Percentiles rank a stretch among this genome's conserved stretches.
Evolutionary conservation across 2,329 filamentous ascomycete genomes (phyloP).

Genomic region (Xylariaceae sp.): DNA sequence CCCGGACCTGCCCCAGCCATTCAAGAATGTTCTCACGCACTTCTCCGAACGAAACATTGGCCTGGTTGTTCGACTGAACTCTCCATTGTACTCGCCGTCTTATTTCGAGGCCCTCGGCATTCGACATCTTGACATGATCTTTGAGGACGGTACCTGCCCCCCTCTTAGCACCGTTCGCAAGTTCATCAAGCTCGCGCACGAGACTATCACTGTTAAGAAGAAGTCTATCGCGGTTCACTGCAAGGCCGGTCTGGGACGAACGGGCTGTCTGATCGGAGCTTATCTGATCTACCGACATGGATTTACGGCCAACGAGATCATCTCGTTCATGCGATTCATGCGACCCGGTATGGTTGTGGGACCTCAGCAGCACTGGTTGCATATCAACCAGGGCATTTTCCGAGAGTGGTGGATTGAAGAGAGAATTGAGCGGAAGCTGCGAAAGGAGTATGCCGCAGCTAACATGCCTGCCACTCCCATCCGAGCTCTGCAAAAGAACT

Average conservation of each 20-base stretch:
- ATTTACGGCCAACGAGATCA: constrained; percentile 95
- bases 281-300: constrained; percentile 97
- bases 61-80: constrained; percentile 91
- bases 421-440: constrained; percentile 65
- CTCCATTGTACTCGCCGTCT: constrained; percentile 90
- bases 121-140: constrained; percentile 97
- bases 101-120: constrained; percentile 96
- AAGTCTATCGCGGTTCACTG: constrained; percentile 96
- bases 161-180: constrained; percentile 82
- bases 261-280: constrained; percentile 92
- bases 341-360: constrained; percentile 97
- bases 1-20: constrained; percentile 71
- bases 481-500: constrained; percentile 56
- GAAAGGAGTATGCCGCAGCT: constrained; percentile 53
- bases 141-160: constrained; percentile 95
- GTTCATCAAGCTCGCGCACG: constrained; percentile 91
- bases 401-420: constrained; percentile 98
- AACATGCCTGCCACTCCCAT: constrained; percentile 55
- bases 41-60: constrained; percentile 86
- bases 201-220: constrained; percentile 85
- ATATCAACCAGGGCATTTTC: constrained; percentile 94
- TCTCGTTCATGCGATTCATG: constrained; percentile 99
- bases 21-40: constrained; percentile 93
- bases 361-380: constrained; percentile 97
- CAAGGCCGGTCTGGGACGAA: constrained; percentile 93